phyloP scores from a whole-genome alignment of 139 green algal genomes.

The Monoraphidium neglectum region DNA sequence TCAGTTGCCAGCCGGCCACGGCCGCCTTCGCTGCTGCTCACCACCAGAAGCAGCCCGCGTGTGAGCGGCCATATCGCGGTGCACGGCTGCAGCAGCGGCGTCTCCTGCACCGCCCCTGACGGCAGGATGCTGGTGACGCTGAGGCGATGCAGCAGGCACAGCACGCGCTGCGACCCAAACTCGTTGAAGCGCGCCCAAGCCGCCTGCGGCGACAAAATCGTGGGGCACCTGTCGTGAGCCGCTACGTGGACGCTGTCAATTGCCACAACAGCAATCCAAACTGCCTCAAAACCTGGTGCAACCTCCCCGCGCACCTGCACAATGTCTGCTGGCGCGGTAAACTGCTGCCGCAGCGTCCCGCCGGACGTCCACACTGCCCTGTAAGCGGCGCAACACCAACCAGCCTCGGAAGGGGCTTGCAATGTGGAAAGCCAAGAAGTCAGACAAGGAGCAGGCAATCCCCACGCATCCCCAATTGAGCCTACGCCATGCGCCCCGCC shows the following conservation, averaged over 20 bases:
- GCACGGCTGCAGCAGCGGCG: conserved; percentile 45
- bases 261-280: neutral
- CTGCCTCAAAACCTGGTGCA: neutral
- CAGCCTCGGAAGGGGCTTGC: too few species aligned
- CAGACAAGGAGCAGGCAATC: neutral
- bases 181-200: conserved; percentile 42
- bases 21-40: conserved; percentile 15
- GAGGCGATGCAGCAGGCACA: conserved; percentile 63
- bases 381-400: too few species aligned
- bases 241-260: neutral
- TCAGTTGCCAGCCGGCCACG: too few species aligned
- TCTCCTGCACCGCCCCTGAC: conserved; percentile 45
- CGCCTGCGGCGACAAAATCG: conserved; percentile 1
- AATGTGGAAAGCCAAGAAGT: neutral
- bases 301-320: conserved; percentile 24
- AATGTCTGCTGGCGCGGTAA: conserved; percentile 39
- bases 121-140: conserved; percentile 43
- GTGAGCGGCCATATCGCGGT: conserved; percentile 48
- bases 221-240: neutral
- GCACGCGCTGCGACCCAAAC: conserved; percentile 21
- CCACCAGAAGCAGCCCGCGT: conserved; percentile 58
- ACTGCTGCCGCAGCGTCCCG: conserved; percentile 37
- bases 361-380: conserved; percentile 50
- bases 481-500: too few species aligned
- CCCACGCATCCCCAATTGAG: too few species aligned